Percentiles rank a stretch among this genome's conserved stretches.
Conservation (phyloP, 2,329 filamentous ascomycete species). For the Parastagonospora nodorum region DNA sequence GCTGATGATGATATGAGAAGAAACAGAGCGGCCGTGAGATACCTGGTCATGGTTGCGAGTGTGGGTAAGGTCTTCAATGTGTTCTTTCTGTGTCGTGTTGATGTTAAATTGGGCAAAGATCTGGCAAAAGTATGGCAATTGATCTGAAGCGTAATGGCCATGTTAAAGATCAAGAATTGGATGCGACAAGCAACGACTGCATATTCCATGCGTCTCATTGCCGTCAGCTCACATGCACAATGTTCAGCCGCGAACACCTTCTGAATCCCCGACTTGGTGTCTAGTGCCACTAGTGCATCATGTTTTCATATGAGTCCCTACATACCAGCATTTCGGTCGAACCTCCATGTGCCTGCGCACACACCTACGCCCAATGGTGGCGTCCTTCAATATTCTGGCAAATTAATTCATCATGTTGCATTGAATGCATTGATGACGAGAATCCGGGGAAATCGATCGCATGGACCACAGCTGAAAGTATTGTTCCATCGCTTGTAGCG, state of each 20-base stretch:
- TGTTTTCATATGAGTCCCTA: constrained; percentile 31
- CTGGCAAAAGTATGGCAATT: too few relatives aligned
- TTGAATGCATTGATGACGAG: not conserved
- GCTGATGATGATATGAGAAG: constrained; percentile 5
- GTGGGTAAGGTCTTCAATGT: too few relatives aligned
- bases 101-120: too few relatives aligned
- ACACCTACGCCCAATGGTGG: not conserved
- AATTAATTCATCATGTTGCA: not conserved
- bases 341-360: not conserved
- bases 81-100: too few relatives aligned
- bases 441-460: constrained; percentile 34
- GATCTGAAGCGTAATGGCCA: too few relatives aligned
- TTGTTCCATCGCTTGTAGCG: constrained; percentile 23
- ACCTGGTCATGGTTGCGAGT: too few relatives aligned
- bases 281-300: constrained; percentile 6
- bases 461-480: constrained; percentile 13
- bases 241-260: too few relatives aligned
- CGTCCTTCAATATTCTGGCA: constrained; percentile 1
- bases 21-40: not conserved
- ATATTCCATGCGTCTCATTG: too few relatives aligned
- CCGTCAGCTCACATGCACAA: too few relatives aligned
- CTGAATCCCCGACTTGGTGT: constrained; percentile 2
- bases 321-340: too few relatives aligned
- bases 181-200: too few relatives aligned
- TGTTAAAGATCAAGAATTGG: too few relatives aligned